Base-by-base conservation (phyloP, 768 basidiomycete species). In the Royoungia palumana region DNA sequence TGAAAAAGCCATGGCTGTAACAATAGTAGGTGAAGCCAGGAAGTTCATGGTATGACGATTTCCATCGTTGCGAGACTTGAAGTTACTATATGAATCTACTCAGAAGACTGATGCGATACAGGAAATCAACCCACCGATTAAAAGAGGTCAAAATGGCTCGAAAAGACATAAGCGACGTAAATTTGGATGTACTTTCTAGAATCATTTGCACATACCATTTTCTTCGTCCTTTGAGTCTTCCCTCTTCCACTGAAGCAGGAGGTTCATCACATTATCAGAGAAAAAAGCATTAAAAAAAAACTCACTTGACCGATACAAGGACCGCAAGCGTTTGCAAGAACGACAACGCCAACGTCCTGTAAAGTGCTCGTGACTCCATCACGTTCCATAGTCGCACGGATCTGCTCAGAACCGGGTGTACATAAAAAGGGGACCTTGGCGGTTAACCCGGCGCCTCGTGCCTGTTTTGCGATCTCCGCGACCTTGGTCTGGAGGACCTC, bases 301-400 rank as follows among this genome's bases (percentile, higher is more conserved):
- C 72, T 28, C 57, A 85, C 88, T 71, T 97, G 95, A 39, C 96
- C 96, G 58, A 98, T 99, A 65, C 96, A 99, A 21, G 96, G 96
- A 44, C 96, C 96, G 58, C 96, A 99, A 4, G 96, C 96, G 67
- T 99, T 99, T 6, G 96, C 94, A 30, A 99, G 76, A 20, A 99
- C 95, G 44, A 85, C 76, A 2, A 89, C 96, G n/a, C 96, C 96
- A 44, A 97, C 88, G 58, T 83, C 83, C 67, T 95, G 79, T 35
- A 99, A 72, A 30, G 79, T 78, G 12, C 78, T 74, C 21, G 92
- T 96, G 38, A 98, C 78, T 25, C 86, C 78, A 65, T 99, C 96
- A 30, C 94, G 83, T 70, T 97, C 93, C 74, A 98, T 94, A 0
- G 96, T 99, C 1, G 96, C 96, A 41, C 95, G 81, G 57, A 99